Percentiles rank a stretch among this genome's conserved stretches.
Evolutionary conservation across 371 early-diverging fungal genomes (phyloP).

Genomic region (Mucor mucedo): DNA sequence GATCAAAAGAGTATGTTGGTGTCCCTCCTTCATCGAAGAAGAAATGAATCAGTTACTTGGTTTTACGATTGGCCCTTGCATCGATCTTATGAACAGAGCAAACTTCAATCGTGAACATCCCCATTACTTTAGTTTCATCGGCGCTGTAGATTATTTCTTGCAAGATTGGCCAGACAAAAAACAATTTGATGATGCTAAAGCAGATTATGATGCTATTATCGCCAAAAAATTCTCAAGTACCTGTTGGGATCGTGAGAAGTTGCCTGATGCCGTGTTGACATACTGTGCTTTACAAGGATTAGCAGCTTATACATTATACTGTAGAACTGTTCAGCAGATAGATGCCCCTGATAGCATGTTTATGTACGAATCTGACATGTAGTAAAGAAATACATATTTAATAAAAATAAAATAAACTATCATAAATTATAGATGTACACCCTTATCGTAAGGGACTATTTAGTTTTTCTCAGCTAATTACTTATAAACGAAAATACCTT

Average conservation of each 20-base stretch:
- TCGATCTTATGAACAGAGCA: constrained; percentile 24
- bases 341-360: constrained; percentile 4
- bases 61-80: constrained; percentile 24
- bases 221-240: constrained; percentile 29
- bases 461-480: too few relatives aligned
- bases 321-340: not conserved
- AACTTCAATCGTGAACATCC: not conserved
- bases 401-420: too few relatives aligned
- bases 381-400: too few relatives aligned
- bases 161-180: constrained; percentile 22
- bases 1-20: constrained; percentile 38
- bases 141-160: constrained; percentile 15
- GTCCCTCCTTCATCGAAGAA: constrained; percentile 13
- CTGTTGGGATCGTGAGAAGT: constrained; percentile 29
- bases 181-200: constrained; percentile 21
- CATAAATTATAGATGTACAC: too few relatives aligned
- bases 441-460: too few relatives aligned
- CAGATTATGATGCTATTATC: not conserved
- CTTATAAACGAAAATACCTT: too few relatives aligned
- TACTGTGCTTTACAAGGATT: constrained; percentile 40
- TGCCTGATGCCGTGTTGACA: constrained; percentile 14
- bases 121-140: not conserved
- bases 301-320: constrained; percentile 19
- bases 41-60: constrained; percentile 24
- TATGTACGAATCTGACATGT: not conserved